Evolutionary conservation across 306 rosid species (phyloP).

Genomic region (Quercus ilex): DNA sequence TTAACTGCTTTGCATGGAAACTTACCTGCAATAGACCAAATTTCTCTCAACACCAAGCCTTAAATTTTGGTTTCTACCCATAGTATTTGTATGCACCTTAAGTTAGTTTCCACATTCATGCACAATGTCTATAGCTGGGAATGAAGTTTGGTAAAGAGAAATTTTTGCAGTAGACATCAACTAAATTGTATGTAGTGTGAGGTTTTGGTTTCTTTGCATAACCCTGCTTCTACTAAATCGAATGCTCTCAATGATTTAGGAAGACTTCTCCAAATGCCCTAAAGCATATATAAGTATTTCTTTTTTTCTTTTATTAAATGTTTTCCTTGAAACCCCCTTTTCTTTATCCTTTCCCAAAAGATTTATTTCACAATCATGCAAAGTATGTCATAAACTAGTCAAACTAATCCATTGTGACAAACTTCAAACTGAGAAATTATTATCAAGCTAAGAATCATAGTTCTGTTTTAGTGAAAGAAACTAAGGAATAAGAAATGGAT

Average conservation of each 20-base stretch:
- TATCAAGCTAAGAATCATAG: too few species aligned
- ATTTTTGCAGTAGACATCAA: not conserved
- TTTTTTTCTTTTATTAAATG: too few species aligned
- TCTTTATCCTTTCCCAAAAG: too few species aligned
- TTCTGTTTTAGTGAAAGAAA: too few species aligned
- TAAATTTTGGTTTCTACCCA: not conserved
- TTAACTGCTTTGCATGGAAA: constrained; percentile 69
- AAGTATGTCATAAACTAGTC: too few species aligned
- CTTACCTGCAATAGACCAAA: constrained; percentile 58
- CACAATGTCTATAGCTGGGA: not conserved
- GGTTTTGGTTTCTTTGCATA: not conserved
- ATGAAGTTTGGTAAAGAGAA: not conserved
- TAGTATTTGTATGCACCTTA: not conserved
- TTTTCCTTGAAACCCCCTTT: too few species aligned
- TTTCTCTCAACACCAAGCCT: constrained; percentile 6
- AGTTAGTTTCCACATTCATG: not conserved
- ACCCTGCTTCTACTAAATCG: not conserved
- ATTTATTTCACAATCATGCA: too few species aligned
- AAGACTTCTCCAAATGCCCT: not conserved
- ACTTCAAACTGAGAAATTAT: too few species aligned
- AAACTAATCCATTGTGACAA: too few species aligned
- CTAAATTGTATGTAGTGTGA: not conserved
- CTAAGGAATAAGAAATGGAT: too few species aligned
- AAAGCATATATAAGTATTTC: not conserved
- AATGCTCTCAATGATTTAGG: not conserved